These are phyloP conservation scores for Limtongozyma cylindracea DNA, from an alignment of 805 yeast genomes.

Conservation along the genomic window DNA sequence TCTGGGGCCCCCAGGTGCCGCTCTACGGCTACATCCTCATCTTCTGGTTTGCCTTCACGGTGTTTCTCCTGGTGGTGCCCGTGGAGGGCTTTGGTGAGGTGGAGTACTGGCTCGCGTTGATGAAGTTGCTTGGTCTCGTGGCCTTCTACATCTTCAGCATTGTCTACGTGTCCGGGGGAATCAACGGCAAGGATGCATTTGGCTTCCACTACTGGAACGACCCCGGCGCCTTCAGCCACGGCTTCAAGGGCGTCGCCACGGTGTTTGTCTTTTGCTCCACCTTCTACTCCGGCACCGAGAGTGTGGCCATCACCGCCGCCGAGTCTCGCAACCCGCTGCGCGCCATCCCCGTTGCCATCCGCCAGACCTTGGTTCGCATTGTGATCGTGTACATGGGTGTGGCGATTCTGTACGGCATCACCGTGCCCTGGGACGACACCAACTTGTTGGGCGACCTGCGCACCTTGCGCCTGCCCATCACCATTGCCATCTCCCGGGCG, in stretches of 20 bases:
- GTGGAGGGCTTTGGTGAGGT: slow-evolving; percentile 30
- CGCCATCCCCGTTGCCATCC: slow-evolving; percentile 31
- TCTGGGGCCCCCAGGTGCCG: slow-evolving; percentile 25
- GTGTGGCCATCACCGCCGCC: slow-evolving; percentile 32
- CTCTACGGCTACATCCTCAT: slow-evolving; percentile 27
- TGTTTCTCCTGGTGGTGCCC: slow-evolving; percentile 22
- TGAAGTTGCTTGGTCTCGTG: slow-evolving; percentile 18
- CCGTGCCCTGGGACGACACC: slow-evolving; percentile 30
- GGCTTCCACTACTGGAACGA: slow-evolving; percentile 17
- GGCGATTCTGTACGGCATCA: slow-evolving; percentile 29
- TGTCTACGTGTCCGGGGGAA: slow-evolving; percentile 15
- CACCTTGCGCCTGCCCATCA: slow-evolving; percentile 14
- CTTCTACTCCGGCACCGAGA: slow-evolving; percentile 31
- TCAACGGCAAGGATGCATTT: slow-evolving; percentile 10
- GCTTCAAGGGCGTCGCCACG: slow-evolving; percentile 28
- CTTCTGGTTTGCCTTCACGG: slow-evolving; percentile 23
- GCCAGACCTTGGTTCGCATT: slow-evolving; percentile 29
- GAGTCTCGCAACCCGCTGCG: slow-evolving; percentile 32
- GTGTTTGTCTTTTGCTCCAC: slow-evolving; percentile 35
- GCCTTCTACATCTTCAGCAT: slow-evolving; percentile 27
- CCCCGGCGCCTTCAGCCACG: slow-evolving; percentile 16
- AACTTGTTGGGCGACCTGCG: slow-evolving; percentile 10
- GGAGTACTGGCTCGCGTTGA: slow-evolving; percentile 24
- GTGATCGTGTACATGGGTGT: slow-evolving; percentile 24
- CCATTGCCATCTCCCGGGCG: slow-evolving; percentile 12